Percentiles rank a stretch among this genome's conserved stretches.
Conservation (phyloP, 495 filamentous ascomycete genomes). For the Penicillium salamii region DNA sequence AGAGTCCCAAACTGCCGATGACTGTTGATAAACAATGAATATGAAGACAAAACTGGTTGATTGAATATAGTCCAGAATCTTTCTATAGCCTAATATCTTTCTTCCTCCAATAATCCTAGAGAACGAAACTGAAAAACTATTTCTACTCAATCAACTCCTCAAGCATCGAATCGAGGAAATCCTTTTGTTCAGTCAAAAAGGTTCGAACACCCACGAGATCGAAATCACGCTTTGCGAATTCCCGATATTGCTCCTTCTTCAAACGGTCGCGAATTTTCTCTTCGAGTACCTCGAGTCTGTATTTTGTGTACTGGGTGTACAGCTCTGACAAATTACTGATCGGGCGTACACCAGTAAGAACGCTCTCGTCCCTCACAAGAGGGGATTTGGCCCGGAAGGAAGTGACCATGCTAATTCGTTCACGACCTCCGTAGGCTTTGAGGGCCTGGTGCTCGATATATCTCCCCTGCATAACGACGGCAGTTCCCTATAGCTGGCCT, state of each 20-base stretch:
- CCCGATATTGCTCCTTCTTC: conserved; percentile 16
- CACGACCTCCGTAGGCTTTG: conserved; percentile 55
- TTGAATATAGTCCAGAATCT: too few relatives aligned
- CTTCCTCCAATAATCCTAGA: too few relatives aligned
- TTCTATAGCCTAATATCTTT: too few relatives aligned
- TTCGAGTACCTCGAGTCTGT: conserved; percentile 42
- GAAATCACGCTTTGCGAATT: too few relatives aligned
- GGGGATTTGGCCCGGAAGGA: conserved; percentile 61
- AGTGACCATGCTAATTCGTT: conserved; percentile 71
- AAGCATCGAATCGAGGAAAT: too few relatives aligned
- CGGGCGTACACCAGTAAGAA: conserved; percentile 59
- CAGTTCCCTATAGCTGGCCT: conserved; percentile 63
- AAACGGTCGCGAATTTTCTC: conserved; percentile 46
- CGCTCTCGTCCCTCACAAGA: conserved; percentile 59
- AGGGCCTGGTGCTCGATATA: conserved; percentile 72
- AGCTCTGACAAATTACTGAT: conserved; percentile 62
- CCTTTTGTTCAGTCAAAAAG: too few relatives aligned
- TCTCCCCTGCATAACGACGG: conserved; percentile 67
- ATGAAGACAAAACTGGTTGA: too few relatives aligned
- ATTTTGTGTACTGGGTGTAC: conserved; percentile 66
- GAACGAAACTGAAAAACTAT: too few relatives aligned
- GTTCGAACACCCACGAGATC: too few relatives aligned
- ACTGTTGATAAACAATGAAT: too few relatives aligned
- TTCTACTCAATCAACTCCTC: too few relatives aligned
- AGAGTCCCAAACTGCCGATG: too few relatives aligned